Evolutionary conservation across 495 filamentous ascomycete genomes (phyloP).

Genomic region (Haplographium delicatum): DNA sequence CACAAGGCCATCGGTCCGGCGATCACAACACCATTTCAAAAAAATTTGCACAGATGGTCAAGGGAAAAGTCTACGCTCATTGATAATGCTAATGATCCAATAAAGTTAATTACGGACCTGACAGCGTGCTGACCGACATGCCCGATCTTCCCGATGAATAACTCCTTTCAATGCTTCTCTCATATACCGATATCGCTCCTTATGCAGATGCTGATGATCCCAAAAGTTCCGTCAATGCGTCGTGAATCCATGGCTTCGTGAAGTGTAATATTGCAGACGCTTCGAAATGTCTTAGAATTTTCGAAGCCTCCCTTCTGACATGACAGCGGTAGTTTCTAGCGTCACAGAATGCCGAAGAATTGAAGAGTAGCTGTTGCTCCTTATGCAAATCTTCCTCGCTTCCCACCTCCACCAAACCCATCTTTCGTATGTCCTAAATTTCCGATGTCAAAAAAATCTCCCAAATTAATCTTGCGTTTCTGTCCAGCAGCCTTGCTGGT

Average conservation of each 20-base stretch:
- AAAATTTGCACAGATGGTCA: no score
- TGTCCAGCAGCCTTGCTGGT: constrained; percentile 60
- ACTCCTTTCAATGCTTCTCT: constrained; percentile 9
- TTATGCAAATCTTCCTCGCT: constrained; percentile 66
- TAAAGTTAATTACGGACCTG: no score
- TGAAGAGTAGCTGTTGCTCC: neutral
- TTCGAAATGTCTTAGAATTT: neutral
- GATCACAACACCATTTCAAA: no score
- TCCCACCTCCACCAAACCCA: constrained; percentile 57
- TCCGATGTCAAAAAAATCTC: constrained; percentile 80
- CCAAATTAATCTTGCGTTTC: constrained; percentile 71
- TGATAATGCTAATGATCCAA: no score
- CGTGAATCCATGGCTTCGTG: constrained; percentile 10
- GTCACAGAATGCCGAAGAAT: constrained; percentile 9
- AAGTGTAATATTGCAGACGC: constrained; percentile 5
- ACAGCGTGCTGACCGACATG: no score
- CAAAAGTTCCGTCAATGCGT: constrained; percentile 10
- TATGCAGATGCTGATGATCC: neutral
- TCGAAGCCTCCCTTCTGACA: neutral
- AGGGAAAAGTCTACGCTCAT: no score
- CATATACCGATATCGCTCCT: neutral
- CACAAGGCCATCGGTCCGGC: no score
- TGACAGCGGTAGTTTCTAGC: neutral
- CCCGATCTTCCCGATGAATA: neutral
- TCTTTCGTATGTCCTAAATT: constrained; percentile 61